These are phyloP conservation scores for Ruellia speciosa DNA, from an alignment of 305 asterid genomes.

Conservation along the genomic window DNA sequence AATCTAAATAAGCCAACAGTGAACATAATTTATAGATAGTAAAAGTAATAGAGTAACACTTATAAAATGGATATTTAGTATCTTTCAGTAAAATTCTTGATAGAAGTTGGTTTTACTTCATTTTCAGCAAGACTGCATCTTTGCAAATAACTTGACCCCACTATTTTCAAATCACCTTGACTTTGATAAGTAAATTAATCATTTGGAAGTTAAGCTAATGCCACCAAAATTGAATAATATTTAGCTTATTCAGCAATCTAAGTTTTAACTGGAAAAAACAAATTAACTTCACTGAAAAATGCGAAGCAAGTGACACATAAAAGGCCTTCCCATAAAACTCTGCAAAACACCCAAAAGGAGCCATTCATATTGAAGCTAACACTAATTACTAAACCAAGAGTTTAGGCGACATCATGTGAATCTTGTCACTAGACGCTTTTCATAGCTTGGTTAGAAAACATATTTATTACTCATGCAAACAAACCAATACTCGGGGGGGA, in stretches of 20 bases:
- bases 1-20: too few species aligned
- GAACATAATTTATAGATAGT: too few species aligned
- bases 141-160: not conserved
- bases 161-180: not conserved
- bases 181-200: not conserved
- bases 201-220: not conserved
- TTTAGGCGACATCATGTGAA: too few species aligned
- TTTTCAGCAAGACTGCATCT: not conserved
- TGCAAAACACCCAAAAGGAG: not conserved
- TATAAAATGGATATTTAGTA: not conserved
- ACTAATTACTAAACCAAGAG: too few species aligned
- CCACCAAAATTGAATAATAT: not conserved
- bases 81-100: not conserved
- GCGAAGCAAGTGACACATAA: not conserved
- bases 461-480: too few species aligned
- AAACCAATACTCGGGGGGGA: not conserved
- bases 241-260: not conserved
- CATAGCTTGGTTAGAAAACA: not conserved
- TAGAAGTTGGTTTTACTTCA: not conserved
- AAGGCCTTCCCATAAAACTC: too few species aligned
- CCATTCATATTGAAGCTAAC: too few species aligned
- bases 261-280: not conserved
- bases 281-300: not conserved
- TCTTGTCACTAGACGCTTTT: too few species aligned
- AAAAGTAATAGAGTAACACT: too few species aligned